phyloP scores from a whole-genome alignment of 2,329 filamentous ascomycete species.

The Alternaria atra region DNA sequence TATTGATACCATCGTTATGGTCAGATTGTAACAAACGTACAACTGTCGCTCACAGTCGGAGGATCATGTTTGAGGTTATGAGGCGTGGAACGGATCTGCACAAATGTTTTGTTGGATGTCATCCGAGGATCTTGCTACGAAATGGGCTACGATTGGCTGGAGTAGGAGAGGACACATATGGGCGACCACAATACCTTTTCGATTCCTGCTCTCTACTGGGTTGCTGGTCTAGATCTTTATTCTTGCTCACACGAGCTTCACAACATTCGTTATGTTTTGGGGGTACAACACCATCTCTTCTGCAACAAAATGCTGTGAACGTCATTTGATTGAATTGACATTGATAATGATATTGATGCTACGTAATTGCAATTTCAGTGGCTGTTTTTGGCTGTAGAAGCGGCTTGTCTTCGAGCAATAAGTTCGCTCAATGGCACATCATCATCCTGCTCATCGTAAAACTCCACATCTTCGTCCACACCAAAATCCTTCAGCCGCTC shows the following conservation, averaged over 20 bases:
- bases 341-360: not conserved
- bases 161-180: slow-evolving; percentile 14
- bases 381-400: slow-evolving; percentile 10
- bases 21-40: slow-evolving; percentile 33
- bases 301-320: not conserved
- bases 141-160: slow-evolving; percentile 9
- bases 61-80: slow-evolving; percentile 4
- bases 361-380: not conserved
- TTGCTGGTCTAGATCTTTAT: slow-evolving; percentile 35
- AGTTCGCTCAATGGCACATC: slow-evolving; percentile 77
- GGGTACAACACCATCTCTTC: not conserved
- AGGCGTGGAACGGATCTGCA: slow-evolving; percentile 5
- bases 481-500: slow-evolving; percentile 79
- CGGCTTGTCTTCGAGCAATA: slow-evolving; percentile 51
- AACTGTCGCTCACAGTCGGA: slow-evolving; percentile 7
- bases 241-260: slow-evolving; percentile 27
- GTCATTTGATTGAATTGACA: not conserved
- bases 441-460: slow-evolving; percentile 69
- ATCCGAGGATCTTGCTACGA: not conserved
- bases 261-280: slow-evolving; percentile 20
- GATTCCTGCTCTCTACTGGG: slow-evolving; percentile 20
- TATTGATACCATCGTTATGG: slow-evolving; percentile 7
- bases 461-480: slow-evolving; percentile 79
- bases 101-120: slow-evolving; percentile 3
- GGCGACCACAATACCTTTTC: slow-evolving; percentile 19